Base-by-base conservation (phyloP, 345 rosid genomes). In the Rubroshorea leprosula region DNA sequence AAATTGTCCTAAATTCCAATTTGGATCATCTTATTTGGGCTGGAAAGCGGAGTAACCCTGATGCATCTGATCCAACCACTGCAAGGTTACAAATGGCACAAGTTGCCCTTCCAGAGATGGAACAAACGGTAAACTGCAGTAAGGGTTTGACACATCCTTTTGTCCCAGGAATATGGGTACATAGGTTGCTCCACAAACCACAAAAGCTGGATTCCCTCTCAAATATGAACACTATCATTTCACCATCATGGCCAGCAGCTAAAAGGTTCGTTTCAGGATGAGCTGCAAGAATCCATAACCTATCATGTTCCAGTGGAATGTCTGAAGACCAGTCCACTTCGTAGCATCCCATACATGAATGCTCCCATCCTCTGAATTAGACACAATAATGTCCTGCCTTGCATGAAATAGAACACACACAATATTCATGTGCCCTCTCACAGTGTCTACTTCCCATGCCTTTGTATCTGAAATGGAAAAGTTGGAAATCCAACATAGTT, bases 151-250 rank as follows among this genome's bases (percentile, higher is more conserved):
- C 1, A 78, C 80, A 23, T 86, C 80, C 80, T 82, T 89, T 68
- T 89, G 90, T 52, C 97, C 97, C 35, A 75, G 83, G 71, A 86
- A 89, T 45, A 89, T 89, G 0, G 97, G 97, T 6, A 82, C 90
- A 46, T 86, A 83, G 0, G 97, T 89, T 14, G 97, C 76, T 6
- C 93, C 97, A 53, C 97, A 90, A 10, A 73, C 71, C 65, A 83
- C 92, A 72, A 87, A 76, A 17, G 87, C 87, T 43, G 80, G 82
- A 61, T 68, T 78, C 87, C 66, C 82, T 78, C 75, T 76, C 84
- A 60, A 78, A 26, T 73, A 74, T 76, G 43, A 82, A 79, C 47
- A 79, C 84, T 56, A 82, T 72, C 87, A 79, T 73, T 26, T 83
- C 86, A 66, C 79, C 74, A 60, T 81, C 86, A 55, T 81, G 86